These are phyloP conservation scores for Harrya chromipes DNA, from an alignment of 768 basidiomycete species.

Conservation along the genomic window DNA sequence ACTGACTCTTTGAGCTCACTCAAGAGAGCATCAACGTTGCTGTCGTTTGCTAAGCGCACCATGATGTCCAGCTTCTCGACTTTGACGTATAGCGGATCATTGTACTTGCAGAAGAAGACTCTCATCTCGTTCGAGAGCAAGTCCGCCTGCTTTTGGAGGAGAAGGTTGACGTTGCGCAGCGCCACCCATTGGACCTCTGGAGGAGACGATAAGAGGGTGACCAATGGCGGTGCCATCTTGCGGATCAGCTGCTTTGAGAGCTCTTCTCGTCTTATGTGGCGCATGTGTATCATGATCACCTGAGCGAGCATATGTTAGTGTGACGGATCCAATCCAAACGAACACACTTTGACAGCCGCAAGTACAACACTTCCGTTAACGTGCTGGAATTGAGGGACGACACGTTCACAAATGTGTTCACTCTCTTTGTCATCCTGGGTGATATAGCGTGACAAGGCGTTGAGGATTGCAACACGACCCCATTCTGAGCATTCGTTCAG, in stretches of 20 bases:
- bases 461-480: constrained; percentile 93
- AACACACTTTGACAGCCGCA: constrained; percentile 85
- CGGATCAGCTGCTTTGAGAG: constrained; percentile 80
- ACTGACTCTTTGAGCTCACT: constrained; percentile 94
- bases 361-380: constrained; percentile 94
- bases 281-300: constrained; percentile 99
- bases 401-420: constrained; percentile 98
- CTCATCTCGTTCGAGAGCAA: constrained; percentile 95
- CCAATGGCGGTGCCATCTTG: constrained; percentile 97
- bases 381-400: constrained; percentile 98
- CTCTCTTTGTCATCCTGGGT: constrained; percentile 90
- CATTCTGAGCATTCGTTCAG: constrained; percentile 98
- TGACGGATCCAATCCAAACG: neutral
- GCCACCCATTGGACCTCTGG: constrained; percentile 99
- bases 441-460: constrained; percentile 79
- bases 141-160: constrained; percentile 90
- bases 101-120: constrained; percentile 99
- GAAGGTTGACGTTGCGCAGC: constrained; percentile 91
- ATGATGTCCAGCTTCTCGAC: constrained; percentile 98
- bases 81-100: constrained; percentile 98
- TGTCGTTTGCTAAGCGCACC: constrained; percentile 87
- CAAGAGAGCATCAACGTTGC: constrained; percentile 90
- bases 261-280: constrained; percentile 74
- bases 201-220: constrained; percentile 93
- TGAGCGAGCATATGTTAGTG: constrained; percentile 26